Conservation (phyloP, 441 rosid species). For the Bruguiera hainesii region DNA sequence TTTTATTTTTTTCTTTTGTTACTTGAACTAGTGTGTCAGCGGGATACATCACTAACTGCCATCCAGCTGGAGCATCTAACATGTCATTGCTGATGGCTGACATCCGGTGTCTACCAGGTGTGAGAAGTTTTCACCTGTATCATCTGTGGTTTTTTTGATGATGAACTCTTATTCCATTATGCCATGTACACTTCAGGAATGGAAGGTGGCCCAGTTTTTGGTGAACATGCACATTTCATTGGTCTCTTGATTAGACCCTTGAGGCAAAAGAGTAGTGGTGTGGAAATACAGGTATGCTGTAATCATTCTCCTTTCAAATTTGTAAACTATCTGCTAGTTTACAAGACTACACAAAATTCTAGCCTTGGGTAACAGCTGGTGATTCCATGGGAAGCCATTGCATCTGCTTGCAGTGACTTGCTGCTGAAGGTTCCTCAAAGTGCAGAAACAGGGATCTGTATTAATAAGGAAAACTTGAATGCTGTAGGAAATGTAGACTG, state of each 20-base stretch:
- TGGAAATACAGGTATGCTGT: conserved; percentile 84
- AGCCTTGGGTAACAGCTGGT: conserved; percentile 97
- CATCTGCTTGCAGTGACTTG: conserved; percentile 78
- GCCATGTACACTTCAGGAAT: conserved; percentile 47
- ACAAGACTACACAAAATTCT: conserved; percentile 61
- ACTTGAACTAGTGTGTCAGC: conserved; percentile 61
- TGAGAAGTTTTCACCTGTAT: conserved; percentile 27
- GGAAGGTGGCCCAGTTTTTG: conserved; percentile 93
- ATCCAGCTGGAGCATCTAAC: conserved; percentile 56
- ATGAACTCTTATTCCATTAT: conserved; percentile 22
- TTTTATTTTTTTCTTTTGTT: conserved; percentile 7
- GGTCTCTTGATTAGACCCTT: conserved; percentile 85
- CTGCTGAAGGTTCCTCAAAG: conserved; percentile 64
- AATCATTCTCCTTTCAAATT: conserved; percentile 18
- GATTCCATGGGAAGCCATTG: conserved; percentile 98
- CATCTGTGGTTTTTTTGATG: conserved; percentile 22
- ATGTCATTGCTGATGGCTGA: conserved; percentile 85
- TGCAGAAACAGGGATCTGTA: conserved; percentile 39
- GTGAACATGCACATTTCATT: conserved; percentile 48
- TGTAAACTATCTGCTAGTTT: conserved; percentile 35
- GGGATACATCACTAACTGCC: conserved; percentile 82
- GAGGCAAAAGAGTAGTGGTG: conserved; percentile 73
- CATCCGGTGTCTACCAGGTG: conserved; percentile 95
- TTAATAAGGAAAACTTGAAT: conserved; percentile 42
- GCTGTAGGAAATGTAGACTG: conserved; percentile 39